A percentile compares a stretch with the other conserved stretches of the same genome.
Conservation (phyloP, 1,284 basidiomycete genomes). For the Ceratobasidium sp. region DNA sequence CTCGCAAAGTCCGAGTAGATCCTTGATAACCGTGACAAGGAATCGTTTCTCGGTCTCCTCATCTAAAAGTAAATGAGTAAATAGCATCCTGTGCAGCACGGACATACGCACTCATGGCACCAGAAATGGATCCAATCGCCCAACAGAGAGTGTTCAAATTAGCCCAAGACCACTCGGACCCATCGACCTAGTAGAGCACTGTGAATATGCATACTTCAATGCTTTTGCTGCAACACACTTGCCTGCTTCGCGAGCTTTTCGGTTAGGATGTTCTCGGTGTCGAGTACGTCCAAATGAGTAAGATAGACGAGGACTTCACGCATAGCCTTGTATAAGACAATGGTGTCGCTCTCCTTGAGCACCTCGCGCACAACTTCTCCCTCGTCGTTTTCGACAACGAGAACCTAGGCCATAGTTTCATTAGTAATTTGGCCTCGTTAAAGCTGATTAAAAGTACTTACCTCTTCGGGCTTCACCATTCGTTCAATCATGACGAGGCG, state of each 20-base stretch:
- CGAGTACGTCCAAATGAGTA: conserved; percentile 94
- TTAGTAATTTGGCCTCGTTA: too few relatives aligned
- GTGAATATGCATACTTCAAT: neutral
- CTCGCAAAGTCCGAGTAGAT: conserved; percentile 94
- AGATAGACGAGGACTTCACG: conserved; percentile 96
- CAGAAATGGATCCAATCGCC: conserved; percentile 99
- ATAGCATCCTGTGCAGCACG: conserved; percentile 3
- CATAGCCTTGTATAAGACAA: conserved; percentile 99
- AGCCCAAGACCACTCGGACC: conserved; percentile 99
- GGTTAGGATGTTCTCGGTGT: conserved; percentile 96
- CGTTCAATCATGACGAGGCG: conserved; percentile 97
- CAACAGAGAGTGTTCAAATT: conserved; percentile 99
- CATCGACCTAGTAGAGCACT: conserved; percentile 69
- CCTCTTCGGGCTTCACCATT: conserved; percentile 99
- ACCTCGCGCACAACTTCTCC: conserved; percentile 99
- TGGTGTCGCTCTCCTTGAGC: conserved; percentile 99
- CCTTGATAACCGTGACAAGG: conserved; percentile 99
- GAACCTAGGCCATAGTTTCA: conserved; percentile 62
- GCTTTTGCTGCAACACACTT: conserved; percentile 41
- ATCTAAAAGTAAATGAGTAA: conserved; percentile 57
- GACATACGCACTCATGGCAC: conserved; percentile 89
- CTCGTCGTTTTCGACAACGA: conserved; percentile 99
- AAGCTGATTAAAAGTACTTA: too few relatives aligned
- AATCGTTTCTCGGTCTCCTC: conserved; percentile 99
- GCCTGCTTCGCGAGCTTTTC: conserved; percentile 95